A percentile compares a stretch with the other conserved stretches of the same genome.
phyloP scores from a whole-genome alignment of 2,329 filamentous ascomycete species.

The Penicillium sp. region DNA sequence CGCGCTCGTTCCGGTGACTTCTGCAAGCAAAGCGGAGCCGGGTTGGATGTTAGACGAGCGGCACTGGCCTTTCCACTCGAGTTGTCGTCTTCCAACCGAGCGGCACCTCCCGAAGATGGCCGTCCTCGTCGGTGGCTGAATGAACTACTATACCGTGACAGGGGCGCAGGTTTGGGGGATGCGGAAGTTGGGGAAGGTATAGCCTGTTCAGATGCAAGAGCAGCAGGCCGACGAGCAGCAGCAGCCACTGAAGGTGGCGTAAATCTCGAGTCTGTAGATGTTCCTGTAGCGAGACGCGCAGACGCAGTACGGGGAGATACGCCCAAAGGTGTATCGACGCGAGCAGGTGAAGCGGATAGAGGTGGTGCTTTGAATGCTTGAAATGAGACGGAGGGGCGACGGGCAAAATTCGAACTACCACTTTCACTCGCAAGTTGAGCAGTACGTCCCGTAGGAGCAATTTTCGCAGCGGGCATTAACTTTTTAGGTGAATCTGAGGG shows the following conservation, averaged over 20 bases:
- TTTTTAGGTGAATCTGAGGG: constrained; percentile 49
- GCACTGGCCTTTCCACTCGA: constrained; percentile 56
- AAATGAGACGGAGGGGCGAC: constrained; percentile 81
- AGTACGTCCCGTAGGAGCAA: constrained; percentile 30
- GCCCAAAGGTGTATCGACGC: constrained; percentile 46
- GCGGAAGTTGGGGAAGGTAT: constrained; percentile 63
- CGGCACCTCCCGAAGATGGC: constrained; percentile 68
- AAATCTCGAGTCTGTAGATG: constrained; percentile 37
- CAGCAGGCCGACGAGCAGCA: constrained; percentile 40
- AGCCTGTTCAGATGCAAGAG: constrained; percentile 56
- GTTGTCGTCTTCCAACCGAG: constrained; percentile 49
- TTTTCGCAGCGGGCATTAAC: constrained; percentile 37
- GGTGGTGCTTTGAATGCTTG: constrained; percentile 96
- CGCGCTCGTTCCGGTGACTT: constrained; percentile 57
- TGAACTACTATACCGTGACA: constrained; percentile 87
- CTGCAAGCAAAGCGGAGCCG: constrained; percentile 73
- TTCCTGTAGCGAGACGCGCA: constrained; percentile 36
- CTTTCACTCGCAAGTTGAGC: constrained; percentile 42
- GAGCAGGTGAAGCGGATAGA: constrained; percentile 78
- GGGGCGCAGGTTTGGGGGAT: constrained; percentile 71
- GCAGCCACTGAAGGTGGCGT: constrained; percentile 38
- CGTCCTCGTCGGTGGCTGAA: constrained; percentile 80
- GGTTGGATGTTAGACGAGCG: constrained; percentile 55
- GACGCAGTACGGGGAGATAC: constrained; percentile 50
- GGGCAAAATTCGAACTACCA: constrained; percentile 48